Evolutionary conservation across 345 rosid species (phyloP).

Genomic region (Pistacia vera): DNA sequence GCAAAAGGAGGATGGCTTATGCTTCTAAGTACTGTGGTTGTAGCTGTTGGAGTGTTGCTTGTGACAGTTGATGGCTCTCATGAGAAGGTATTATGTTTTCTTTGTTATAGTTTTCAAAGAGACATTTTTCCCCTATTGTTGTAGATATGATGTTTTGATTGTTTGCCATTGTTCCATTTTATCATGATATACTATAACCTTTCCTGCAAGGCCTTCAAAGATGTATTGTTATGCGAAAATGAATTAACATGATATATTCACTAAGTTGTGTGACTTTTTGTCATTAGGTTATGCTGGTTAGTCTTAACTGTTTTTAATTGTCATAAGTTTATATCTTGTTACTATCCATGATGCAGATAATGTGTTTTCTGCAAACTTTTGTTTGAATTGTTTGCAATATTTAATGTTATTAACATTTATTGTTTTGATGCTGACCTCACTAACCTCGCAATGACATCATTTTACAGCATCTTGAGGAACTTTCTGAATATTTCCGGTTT

Average conservation of each 20-base stretch:
- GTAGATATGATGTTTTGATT: not conserved
- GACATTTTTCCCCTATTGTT: not conserved
- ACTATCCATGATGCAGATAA: not conserved
- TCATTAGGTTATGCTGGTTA: not conserved
- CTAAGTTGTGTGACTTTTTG: not conserved
- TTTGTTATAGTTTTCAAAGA: not conserved
- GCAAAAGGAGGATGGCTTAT: slow-evolving; percentile 76
- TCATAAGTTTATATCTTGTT: not conserved
- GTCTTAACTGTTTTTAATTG: not conserved
- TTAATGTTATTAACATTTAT: not conserved
- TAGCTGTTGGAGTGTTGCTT: slow-evolving; percentile 51
- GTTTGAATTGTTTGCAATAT: not conserved
- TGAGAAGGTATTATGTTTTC: slow-evolving; percentile 63
- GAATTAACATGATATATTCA: not conserved
- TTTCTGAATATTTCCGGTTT: slow-evolving; percentile 59
- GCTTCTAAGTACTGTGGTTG: slow-evolving; percentile 48
- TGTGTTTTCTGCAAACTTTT: not conserved
- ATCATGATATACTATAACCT: not conserved
- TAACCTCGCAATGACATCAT: slow-evolving; percentile 21
- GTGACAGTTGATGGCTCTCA: slow-evolving; percentile 81
- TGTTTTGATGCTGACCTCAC: not conserved
- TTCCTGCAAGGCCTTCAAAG: too few species aligned
- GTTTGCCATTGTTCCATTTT: not conserved
- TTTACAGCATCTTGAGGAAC: slow-evolving; percentile 82
- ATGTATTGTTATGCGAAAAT: not conserved